Evolutionary conservation across 192 early-diverging fungal genomes (phyloP).

Genomic region (Mortierella alpina): DNA sequence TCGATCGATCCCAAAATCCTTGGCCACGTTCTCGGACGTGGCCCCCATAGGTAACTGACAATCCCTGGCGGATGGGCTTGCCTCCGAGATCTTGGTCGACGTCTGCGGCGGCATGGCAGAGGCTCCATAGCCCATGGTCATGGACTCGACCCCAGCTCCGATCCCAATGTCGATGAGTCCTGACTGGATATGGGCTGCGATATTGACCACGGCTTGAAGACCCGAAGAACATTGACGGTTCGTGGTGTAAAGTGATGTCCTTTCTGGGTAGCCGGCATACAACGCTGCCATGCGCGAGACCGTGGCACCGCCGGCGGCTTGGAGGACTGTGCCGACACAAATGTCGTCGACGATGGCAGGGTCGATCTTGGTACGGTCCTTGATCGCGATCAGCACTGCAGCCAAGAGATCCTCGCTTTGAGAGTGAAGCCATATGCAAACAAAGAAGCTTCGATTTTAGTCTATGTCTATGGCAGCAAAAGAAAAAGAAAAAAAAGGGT

Average conservation of each 20-base stretch:
- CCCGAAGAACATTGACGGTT: constrained; percentile 96
- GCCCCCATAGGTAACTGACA: constrained; percentile 88
- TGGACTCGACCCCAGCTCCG: constrained; percentile 92
- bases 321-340: constrained; percentile 91
- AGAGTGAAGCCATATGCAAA: not conserved
- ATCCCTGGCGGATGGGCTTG: constrained; percentile 72
- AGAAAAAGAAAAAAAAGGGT: not conserved
- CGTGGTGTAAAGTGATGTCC: constrained; percentile 80
- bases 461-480: not conserved
- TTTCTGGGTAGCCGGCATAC: constrained; percentile 88
- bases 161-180: constrained; percentile 91
- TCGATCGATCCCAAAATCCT: constrained; percentile 86
- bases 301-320: constrained; percentile 86
- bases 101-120: constrained; percentile 75
- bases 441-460: not conserved
- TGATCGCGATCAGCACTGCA: constrained; percentile 76
- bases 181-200: constrained; percentile 83
- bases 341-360: constrained; percentile 88
- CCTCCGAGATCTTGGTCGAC: constrained; percentile 76
- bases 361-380: constrained; percentile 83
- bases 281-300: constrained; percentile 88
- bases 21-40: constrained; percentile 97
- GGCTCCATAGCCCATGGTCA: constrained; percentile 88
- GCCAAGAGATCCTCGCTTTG: constrained; percentile 75
- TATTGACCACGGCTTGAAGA: constrained; percentile 84